A percentile compares a stretch with the other conserved stretches of the same genome.
Conservation (phyloP, 148 eudicot genomes). For the Talinum fruticosum region DNA sequence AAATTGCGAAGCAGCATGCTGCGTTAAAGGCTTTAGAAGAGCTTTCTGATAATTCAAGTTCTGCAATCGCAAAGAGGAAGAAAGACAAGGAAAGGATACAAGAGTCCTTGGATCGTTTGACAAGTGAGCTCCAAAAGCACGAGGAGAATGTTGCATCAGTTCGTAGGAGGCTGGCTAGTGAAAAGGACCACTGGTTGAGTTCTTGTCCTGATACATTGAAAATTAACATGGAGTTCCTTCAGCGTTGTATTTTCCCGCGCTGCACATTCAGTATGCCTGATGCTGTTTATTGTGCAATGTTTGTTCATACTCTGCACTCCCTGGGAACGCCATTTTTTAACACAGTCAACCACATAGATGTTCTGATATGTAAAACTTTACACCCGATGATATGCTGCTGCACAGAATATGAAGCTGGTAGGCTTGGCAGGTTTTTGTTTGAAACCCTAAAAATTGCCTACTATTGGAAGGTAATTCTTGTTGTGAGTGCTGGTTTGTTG, state of each 20-base stretch:
- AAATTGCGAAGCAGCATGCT: slow-evolving; percentile 82
- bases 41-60: slow-evolving; percentile 88
- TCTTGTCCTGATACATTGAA: slow-evolving; percentile 94
- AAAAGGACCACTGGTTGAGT: slow-evolving; percentile 94
- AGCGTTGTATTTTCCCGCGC: slow-evolving; percentile 97
- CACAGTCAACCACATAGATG: slow-evolving; percentile 96
- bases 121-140: slow-evolving; percentile 73
- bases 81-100: slow-evolving; percentile 97
- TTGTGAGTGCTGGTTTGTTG: not conserved
- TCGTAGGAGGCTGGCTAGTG: slow-evolving; percentile 76
- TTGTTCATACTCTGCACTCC: slow-evolving; percentile 95
- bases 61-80: slow-evolving; percentile 94
- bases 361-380: slow-evolving; percentile 87
- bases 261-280: slow-evolving; percentile 98
- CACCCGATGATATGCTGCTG: slow-evolving; percentile 99
- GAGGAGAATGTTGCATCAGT: slow-evolving; percentile 88
- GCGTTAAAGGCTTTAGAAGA: slow-evolving; percentile 93
- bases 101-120: slow-evolving; percentile 84
- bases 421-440: slow-evolving; percentile 85
- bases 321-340: slow-evolving; percentile 92
- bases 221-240: slow-evolving; percentile 96
- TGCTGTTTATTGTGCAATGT: slow-evolving; percentile 92
- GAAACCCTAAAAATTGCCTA: slow-evolving; percentile 93
- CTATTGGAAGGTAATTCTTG: slow-evolving; percentile 75
- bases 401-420: slow-evolving; percentile 96